Evolutionary conservation across 768 basidiomycete genomes (phyloP), one percentile per base, ranked within the genome.

Genomic region (Mycena rebaudengoi): DNA sequence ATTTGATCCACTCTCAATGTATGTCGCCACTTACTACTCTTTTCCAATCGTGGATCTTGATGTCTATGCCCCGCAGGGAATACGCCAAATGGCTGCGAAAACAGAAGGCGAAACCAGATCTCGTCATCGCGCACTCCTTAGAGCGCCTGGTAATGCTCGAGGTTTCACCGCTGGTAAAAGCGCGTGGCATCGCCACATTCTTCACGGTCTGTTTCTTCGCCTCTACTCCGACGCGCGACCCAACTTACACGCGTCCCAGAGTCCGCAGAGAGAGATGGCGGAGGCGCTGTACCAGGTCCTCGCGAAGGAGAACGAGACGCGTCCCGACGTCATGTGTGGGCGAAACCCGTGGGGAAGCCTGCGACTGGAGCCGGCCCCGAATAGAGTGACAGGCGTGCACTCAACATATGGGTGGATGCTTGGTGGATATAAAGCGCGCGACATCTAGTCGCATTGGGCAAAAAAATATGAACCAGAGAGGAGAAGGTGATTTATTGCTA

Each of bases 391-490:
- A 3, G 46, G 46, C 20, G 46, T 59, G 29, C 37, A 59, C 45
- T 59, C 35, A 11, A 58, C n/a, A 13, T 58, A 46, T 28, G 57
- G 57, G 37, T 50, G 58, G 58, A 60, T 51, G 28, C 48, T 50
- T 11, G 58, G 48, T 10, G 40, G 48, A 11, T 50, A 60, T 25
- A 30, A 23, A 40, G n/a, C 48, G 29, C 48, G 37, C 23, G 48
- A 33, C 5, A 30, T 41, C 3, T 40, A 48, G 43, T 7, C 25
- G 5, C n/a, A 6, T 7, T 46, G 45, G 18, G n/a, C n/a, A n/a
- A n/a, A n/a, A n/a, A n/a, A n/a, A n/a, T n/a, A n/a, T n/a, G n/a
- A n/a, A n/a, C n/a, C n/a, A n/a, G n/a, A n/a, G n/a, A n/a, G n/a
- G n/a, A n/a, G n/a, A n/a, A n/a, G n/a, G n/a, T n/a, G n/a, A n/a